phyloP scores from a whole-genome alignment of 2,329 filamentous ascomycete genomes.

The Botrytis pseudocinerea region DNA sequence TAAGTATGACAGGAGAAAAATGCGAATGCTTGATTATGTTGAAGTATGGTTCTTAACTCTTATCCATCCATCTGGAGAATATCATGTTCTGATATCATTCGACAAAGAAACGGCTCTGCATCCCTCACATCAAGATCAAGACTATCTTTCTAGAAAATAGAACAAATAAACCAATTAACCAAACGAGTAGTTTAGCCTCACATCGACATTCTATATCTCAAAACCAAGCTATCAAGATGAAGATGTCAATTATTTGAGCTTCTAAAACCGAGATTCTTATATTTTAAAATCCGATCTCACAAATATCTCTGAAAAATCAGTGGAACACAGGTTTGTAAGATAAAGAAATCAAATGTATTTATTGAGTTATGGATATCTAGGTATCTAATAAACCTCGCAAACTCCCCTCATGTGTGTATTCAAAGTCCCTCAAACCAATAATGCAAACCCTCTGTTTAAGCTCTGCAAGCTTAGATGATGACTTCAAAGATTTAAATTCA shows the following conservation, averaged over 20 bases:
- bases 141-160: too few species aligned
- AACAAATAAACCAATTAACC: too few species aligned
- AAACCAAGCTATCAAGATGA: background rate
- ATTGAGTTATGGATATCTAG: background rate
- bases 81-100: too few species aligned
- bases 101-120: rapidly evolving
- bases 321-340: background rate
- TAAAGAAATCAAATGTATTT: background rate
- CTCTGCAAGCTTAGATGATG: background rate
- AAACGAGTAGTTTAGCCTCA: too few species aligned
- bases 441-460: background rate
- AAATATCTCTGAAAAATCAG: background rate
- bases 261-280: background rate
- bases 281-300: rapidly evolving
- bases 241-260: background rate
- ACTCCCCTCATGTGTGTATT: too few species aligned
- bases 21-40: background rate
- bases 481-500: background rate
- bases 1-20: background rate
- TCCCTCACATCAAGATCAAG: background rate
- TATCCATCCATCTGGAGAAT: too few species aligned
- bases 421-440: background rate
- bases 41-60: too few species aligned
- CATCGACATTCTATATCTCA: background rate
- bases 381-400: background rate